Conservation (phyloP, 441 rosid species). For the Lepidium campestre region DNA sequence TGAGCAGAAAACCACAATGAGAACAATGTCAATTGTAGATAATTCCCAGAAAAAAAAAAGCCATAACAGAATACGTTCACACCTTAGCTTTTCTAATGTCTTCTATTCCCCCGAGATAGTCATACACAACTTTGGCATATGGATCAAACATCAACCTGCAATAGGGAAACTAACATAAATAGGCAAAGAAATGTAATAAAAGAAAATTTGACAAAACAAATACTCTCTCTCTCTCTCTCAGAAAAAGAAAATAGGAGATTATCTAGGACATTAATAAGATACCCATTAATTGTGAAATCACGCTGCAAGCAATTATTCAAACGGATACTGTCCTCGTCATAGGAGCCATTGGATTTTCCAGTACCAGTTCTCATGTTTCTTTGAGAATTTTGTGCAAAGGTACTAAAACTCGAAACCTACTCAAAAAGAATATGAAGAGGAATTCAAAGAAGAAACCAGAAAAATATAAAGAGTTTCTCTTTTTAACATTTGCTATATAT, state of each 20-base stretch:
- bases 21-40: constrained; percentile 7
- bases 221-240: not conserved
- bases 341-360: constrained; percentile 36
- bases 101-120: constrained; percentile 81
- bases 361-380: constrained; percentile 19
- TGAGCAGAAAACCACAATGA: constrained; percentile 17
- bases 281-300: constrained; percentile 95
- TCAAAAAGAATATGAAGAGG: not conserved
- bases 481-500: not conserved
- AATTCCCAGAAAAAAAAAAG: not conserved
- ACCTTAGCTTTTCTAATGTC: constrained; percentile 86
- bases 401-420: constrained; percentile 89
- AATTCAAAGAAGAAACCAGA: not conserved
- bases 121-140: constrained; percentile 66
- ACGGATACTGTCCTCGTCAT: constrained; percentile 57
- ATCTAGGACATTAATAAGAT: not conserved
- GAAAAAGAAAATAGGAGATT: not conserved
- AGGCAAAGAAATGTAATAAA: not conserved
- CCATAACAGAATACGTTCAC: constrained; percentile 43
- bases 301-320: constrained; percentile 73
- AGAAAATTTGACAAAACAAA: not conserved
- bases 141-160: constrained; percentile 91
- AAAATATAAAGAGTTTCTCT: not conserved
- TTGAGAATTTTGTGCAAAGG: constrained; percentile 31
- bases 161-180: constrained; percentile 13